Evolutionary conservation across 805 yeast species (phyloP), one percentile per base, ranked within the genome.

Genomic region (Ogataea neopini): DNA sequence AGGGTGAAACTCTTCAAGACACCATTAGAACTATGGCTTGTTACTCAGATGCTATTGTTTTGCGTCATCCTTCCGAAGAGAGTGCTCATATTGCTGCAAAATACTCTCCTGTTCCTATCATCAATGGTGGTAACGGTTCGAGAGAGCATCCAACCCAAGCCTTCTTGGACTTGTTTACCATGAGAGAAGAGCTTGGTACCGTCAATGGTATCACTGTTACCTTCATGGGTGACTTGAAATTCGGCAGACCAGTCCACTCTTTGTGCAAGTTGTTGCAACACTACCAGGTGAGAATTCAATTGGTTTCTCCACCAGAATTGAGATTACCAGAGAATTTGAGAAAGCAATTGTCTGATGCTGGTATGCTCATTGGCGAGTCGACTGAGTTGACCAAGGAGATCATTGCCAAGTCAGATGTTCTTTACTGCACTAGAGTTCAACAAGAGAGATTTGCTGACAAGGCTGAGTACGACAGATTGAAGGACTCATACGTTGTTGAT

Each of bases 61-160:
- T 95, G 69, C 89, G 99, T 75, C 99, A 94, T 66, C 98, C 99
- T 53, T 81, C 84, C 41, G 96, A 87, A 65, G 89, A 84, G 68
- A 84, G 95, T 59, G 97, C 96, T 44, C 88, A 84, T 60, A 83
- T 86, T 68, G 99, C 99, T 50, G 95, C 97, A 58, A 90, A 92
- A 67, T 94, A 83, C 75, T 89, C 97, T 19, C 96, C 97, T 47
- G 90, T 95, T 59, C 99, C 99, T 49, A 88, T 95, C 56, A 83
- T 94, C 67, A 94, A 94, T 65, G 99, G 96, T 65, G 99, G 99
- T 64, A 94, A 94, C 68, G 99, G 99, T 32, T 77, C 97, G 44
- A 84, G 89, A 70, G 99, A 94, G 75, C 99, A 94, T 71, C 99
- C 99, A 62, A 88, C 98, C 19, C 99, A 94, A 74, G 99, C 99